These are phyloP conservation scores for Ceratocystis smalleyi DNA, from an alignment of 2,329 filamentous ascomycete species.

Conservation along the genomic window DNA sequence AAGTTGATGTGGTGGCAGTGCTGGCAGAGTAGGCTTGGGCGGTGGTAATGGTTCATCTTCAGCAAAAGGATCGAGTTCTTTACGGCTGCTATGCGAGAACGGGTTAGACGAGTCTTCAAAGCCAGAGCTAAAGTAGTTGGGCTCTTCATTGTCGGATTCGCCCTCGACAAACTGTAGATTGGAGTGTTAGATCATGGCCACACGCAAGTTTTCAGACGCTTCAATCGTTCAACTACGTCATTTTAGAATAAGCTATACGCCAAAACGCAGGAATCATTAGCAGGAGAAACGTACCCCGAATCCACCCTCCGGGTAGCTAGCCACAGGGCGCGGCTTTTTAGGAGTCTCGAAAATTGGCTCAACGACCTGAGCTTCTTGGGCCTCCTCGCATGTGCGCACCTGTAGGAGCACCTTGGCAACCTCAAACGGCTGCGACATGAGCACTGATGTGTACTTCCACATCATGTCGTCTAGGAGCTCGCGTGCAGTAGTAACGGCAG, in stretches of 20 bases:
- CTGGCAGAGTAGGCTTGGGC: slow-evolving; percentile 20
- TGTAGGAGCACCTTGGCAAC: slow-evolving; percentile 90
- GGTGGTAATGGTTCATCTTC: slow-evolving; percentile 12
- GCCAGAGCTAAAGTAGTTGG: slow-evolving; percentile 67
- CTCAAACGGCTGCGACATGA: slow-evolving; percentile 92
- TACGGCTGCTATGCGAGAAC: slow-evolving; percentile 10
- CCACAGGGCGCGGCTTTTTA: slow-evolving; percentile 13
- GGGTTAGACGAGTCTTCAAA: slow-evolving; percentile 37
- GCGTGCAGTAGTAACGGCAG: slow-evolving; percentile 51
- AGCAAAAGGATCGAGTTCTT: slow-evolving; percentile 15
- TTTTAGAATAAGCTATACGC: neutral
- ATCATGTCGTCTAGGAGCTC: slow-evolving; percentile 68
- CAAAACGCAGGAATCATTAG: neutral
- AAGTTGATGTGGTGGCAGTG: slow-evolving; percentile 43
- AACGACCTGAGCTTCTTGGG: slow-evolving; percentile 12
- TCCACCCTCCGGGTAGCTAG: slow-evolving; percentile 9
- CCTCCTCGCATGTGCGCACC: slow-evolving; percentile 31
- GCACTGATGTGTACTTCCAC: slow-evolving; percentile 79
- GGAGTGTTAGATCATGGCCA: neutral
- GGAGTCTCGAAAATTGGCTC: slow-evolving; percentile 16
- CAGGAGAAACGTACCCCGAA: slow-evolving; percentile 13
- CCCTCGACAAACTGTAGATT: slow-evolving; percentile 14
- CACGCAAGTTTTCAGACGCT: too few species aligned
- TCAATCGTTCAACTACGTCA: too few species aligned
- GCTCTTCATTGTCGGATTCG: slow-evolving; percentile 61